Conservation (phyloP, 1,139 yeast genomes). For the Pichia sp. region DNA sequence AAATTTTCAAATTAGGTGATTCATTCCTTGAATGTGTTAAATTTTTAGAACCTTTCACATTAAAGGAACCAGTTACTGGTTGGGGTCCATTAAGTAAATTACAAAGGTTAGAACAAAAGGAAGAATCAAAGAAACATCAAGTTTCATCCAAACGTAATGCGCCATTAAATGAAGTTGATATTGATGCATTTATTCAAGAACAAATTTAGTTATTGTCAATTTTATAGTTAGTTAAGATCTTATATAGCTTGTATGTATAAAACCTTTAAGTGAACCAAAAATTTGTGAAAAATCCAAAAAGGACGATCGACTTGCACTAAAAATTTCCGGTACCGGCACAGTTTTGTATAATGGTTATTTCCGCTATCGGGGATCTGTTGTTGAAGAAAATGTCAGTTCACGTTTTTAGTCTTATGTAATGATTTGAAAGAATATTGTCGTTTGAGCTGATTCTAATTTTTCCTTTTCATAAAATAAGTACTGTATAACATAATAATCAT, state of each 20-base stretch:
- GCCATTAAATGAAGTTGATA: slow-evolving; percentile 60
- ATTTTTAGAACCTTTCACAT: slow-evolving; percentile 64
- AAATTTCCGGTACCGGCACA: background rate
- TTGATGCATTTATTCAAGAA: slow-evolving; percentile 57
- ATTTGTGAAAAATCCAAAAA: background rate
- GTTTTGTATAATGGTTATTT: too few species aligned
- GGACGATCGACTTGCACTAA: background rate
- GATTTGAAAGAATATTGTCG: too few species aligned
- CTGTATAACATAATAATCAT: slow-evolving; percentile 4
- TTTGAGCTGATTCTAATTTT: background rate
- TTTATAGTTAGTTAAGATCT: background rate
- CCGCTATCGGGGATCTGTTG: background rate
- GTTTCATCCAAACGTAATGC: slow-evolving; percentile 59
- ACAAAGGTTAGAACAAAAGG: slow-evolving; percentile 41
- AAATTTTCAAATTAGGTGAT: slow-evolving; percentile 56
- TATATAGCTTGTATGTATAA: background rate
- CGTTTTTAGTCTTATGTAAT: background rate
- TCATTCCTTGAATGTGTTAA: slow-evolving; percentile 51
- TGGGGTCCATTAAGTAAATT: slow-evolving; percentile 59
- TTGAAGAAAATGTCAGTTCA: background rate
- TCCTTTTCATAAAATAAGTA: background rate
- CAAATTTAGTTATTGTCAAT: slow-evolving; percentile 41
- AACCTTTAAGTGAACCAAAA: background rate
- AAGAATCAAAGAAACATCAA: slow-evolving; percentile 35
- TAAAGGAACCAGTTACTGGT: slow-evolving; percentile 65